Base-by-base conservation (phyloP, 2,329 filamentous ascomycete genomes). In the Colletotrichum destructivum region DNA sequence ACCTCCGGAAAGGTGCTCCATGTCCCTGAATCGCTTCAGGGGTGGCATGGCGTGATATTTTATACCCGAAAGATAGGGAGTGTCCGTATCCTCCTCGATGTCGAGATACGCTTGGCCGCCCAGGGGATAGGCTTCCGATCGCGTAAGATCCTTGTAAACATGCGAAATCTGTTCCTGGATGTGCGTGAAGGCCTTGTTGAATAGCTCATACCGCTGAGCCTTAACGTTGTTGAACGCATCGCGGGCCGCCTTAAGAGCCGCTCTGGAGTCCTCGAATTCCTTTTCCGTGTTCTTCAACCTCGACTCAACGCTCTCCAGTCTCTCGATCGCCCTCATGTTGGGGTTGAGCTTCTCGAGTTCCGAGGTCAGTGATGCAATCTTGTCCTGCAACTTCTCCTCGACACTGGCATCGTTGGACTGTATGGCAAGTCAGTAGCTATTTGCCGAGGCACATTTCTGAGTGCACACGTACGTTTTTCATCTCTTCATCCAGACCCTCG, bases 41-140 rank as follows among this genome's bases (percentile, higher is more conserved):
- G 96, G 96, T 23, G 96, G 96, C 95, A 98, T 99, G 74, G 96
- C 97, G 80, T 98, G 95, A 83, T 99, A 99, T 80, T 98, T 98
- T 83, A 99, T 95, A 42, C 96, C 96, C 51, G 94, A 94, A 4
- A 98, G 89, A 81, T 98, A 99, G 0, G 96, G 96, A 78, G 97
- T 96, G 74, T 98, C 95, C n/a, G 92, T 94, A 81, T 99, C 96
- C 80, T 98, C 95, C 81, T 92, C 90, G 70, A 97, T 95, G 79
- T 98, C 95, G 59, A 99, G 91, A 79, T 98, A 98, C 1, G 90
- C 90, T 81, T 91, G 89, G 11, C 96, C 96, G 76, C 96, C 96
- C n/a, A 98, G 88, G 0, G 96, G 95, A 80, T 97, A 98, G n/a
- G 93, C 92, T 44, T 93, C 89, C 51, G 93, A 96, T 70, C 95